A percentile compares a stretch with the other conserved stretches of the same genome.
These are phyloP conservation scores for Cercospora sp. DNA, from an alignment of 2,329 filamentous ascomycete genomes.

Conservation along the genomic window DNA sequence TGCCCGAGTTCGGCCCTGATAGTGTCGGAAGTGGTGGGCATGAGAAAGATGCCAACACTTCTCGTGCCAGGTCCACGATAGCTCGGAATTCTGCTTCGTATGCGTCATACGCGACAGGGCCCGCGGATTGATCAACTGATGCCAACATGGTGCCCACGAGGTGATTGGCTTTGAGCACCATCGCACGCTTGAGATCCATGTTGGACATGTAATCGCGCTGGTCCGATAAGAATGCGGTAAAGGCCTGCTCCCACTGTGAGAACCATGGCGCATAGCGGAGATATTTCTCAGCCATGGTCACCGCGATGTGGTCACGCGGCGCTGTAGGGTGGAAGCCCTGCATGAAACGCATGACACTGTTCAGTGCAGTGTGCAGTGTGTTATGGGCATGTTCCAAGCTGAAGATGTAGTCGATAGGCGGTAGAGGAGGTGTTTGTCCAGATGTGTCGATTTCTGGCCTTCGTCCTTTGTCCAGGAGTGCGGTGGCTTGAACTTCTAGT, in stretches of 20 bases:
- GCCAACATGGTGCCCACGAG: constrained; percentile 38
- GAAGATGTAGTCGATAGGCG: constrained; percentile 33
- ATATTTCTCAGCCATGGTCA: constrained; percentile 36
- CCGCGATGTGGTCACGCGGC: constrained; percentile 34
- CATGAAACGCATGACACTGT: constrained; percentile 39
- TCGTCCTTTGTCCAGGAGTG: constrained; percentile 35
- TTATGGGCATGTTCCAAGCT: constrained; percentile 38
- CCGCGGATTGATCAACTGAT: constrained; percentile 36
- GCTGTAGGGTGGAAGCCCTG: constrained; percentile 35
- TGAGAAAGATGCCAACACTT: constrained; percentile 37
- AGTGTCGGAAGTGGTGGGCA: constrained; percentile 37
- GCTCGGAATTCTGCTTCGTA: constrained; percentile 38
- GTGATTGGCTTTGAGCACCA: constrained; percentile 41
- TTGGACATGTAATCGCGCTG: constrained; percentile 32
- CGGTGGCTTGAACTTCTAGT: constrained; percentile 37
- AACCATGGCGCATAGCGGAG: constrained; percentile 37
- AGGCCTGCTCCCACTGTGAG: constrained; percentile 34
- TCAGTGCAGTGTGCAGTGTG: constrained; percentile 36
- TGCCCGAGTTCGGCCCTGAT: constrained; percentile 32
- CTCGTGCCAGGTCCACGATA: constrained; percentile 37
- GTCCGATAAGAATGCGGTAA: constrained; percentile 32
- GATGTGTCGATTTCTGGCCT: constrained; percentile 34
- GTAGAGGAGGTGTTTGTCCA: constrained; percentile 31
- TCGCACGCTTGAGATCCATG: constrained; percentile 37
- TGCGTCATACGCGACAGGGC: constrained; percentile 35